Conservation (phyloP, 2,329 filamentous ascomycete species). For the Talaromyces piceae region DNA sequence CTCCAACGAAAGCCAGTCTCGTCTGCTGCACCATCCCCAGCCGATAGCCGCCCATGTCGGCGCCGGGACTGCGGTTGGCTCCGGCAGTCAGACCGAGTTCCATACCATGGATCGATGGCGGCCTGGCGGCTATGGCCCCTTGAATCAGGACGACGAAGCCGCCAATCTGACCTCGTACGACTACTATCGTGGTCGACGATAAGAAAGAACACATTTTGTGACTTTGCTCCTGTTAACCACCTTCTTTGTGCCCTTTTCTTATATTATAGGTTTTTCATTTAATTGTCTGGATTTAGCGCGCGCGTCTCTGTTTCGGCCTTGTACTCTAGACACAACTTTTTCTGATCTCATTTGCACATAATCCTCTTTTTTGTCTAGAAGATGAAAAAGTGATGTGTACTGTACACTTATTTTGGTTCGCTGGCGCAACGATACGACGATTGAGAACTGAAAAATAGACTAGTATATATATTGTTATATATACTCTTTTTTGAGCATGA, state of each 20-base stretch:
- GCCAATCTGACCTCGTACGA: slow-evolving; percentile 26
- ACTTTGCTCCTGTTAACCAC: background rate
- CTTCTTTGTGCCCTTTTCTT: background rate
- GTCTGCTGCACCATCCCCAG: slow-evolving; percentile 31
- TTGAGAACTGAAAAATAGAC: background rate
- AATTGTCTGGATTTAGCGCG: background rate
- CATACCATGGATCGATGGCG: slow-evolving; percentile 28
- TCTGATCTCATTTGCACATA: background rate
- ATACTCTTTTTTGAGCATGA: too few relatives aligned
- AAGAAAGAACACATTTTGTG: background rate
- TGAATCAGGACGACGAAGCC: slow-evolving; percentile 26
- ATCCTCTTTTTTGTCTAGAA: background rate
- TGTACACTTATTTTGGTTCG: background rate
- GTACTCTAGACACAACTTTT: background rate
- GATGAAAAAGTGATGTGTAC: background rate
- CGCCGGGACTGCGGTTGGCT: slow-evolving; percentile 12
- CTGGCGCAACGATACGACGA: background rate
- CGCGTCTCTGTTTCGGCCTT: background rate
- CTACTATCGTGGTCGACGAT: slow-evolving; percentile 21
- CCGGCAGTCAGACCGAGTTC: slow-evolving; percentile 12
- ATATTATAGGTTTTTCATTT: too few relatives aligned
- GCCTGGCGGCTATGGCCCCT: slow-evolving; percentile 29
- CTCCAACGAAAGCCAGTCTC: slow-evolving; percentile 33
- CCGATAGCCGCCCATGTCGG: slow-evolving; percentile 16
- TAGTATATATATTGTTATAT: background rate